Evolutionary conservation across 2,329 filamentous ascomycete species (phyloP).

Genomic region (Aspergillus quadricinctus): DNA sequence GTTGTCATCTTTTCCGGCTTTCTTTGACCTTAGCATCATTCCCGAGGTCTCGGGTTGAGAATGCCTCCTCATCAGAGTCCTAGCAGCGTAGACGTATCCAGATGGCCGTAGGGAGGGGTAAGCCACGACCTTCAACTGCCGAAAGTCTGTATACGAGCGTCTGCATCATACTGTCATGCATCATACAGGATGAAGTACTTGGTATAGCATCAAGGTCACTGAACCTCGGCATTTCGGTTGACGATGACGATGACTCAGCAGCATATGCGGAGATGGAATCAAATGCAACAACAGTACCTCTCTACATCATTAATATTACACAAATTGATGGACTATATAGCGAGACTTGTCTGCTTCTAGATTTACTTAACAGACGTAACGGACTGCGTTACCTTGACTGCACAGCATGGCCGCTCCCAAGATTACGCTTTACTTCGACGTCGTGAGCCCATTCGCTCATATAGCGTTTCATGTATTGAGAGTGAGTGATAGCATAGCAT

Average conservation of each 20-base stretch:
- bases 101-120: background rate
- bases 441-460: slow-evolving; percentile 59
- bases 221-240: background rate
- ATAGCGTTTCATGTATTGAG: slow-evolving; percentile 54
- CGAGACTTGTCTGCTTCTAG: background rate
- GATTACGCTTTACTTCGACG: slow-evolving; percentile 56
- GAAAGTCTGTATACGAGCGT: background rate
- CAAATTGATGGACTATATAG: background rate
- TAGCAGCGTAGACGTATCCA: background rate
- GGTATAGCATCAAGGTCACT: background rate
- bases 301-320: background rate
- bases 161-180: background rate
- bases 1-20: too few species aligned
- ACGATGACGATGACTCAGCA: background rate
- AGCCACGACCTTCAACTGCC: background rate
- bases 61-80: background rate
- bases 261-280: background rate
- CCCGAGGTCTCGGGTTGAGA: background rate
- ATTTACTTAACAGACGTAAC: background rate
- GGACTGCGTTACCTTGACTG: background rate
- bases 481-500: slow-evolving; percentile 33
- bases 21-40: background rate
- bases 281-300: background rate
- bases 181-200: background rate
- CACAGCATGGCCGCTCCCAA: slow-evolving; percentile 43